Evolutionary conservation across 2,329 filamentous ascomycete genomes (phyloP), one percentile per base, ranked within the genome.

Genomic region (Westerdykella sp.): DNA sequence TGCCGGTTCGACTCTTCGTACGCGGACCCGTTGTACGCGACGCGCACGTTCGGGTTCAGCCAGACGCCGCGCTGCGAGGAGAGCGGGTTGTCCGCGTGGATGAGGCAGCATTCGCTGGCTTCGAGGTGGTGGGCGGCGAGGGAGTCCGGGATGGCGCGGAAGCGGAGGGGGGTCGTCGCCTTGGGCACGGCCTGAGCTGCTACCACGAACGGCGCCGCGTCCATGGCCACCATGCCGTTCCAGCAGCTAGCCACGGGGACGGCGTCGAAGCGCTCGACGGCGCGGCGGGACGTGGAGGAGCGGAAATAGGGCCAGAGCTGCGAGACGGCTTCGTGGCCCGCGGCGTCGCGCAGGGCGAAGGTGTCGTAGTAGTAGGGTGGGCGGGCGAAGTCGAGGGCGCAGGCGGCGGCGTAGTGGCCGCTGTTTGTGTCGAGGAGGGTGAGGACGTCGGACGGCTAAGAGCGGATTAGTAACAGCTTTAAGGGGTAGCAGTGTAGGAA

Each of bases 101-200:
- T 80, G 41, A 90, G 76, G 63, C 86, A 90, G 69, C 85, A 89
- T 65, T 90, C 85, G 12, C 80, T 85, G n/a, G 75, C 85, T 63
- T 90, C 86, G 21, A 89, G 71, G 56, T 87, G 84, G 21, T 70
- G 56, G 3, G 53, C 45, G 0, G 74, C 74, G 1, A 91, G 75
- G 4, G 73, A 75, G 56, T 86, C 83, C 0, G 77, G 59, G 16
- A 85, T 72, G 4, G 74, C 82, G 9, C 84, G 78, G 63, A 87
- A 87, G n/a, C 68, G 71, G 0, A 86, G 69, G 0, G 65, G 55
- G 53, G 57, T 62, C 62, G 9, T 52, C 53, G n/a, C 60, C 59
- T 57, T 9, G n/a, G n/a, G n/a, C n/a, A 73, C n/a, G 6, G 22
- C n/a, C 32, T 35, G 13, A 37, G 21, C 18, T 14, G 5, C 21